Percentiles rank a stretch among this genome's conserved stretches.
Conservation (phyloP, 352 stramenopile species). For the Phytopythium sindhum region DNA sequence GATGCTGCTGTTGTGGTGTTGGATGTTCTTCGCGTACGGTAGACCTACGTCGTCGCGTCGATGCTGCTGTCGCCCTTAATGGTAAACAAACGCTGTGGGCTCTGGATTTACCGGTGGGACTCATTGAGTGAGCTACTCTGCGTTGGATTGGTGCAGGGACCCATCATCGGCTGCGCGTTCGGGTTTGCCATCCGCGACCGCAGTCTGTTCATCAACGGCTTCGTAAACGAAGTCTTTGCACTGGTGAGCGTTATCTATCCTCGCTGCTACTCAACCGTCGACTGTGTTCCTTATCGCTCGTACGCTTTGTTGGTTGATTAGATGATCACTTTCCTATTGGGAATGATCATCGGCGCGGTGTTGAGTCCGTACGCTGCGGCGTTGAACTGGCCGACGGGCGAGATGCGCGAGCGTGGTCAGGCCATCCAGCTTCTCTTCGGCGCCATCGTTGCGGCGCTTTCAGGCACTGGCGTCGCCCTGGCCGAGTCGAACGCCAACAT, state of each 20-base stretch:
- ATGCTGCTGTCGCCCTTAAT: slow-evolving; percentile 88
- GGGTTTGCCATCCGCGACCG: slow-evolving; percentile 76
- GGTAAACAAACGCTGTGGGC: slow-evolving; percentile 23
- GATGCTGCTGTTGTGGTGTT: background rate
- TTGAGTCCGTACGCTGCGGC: slow-evolving; percentile 74
- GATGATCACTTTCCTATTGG: slow-evolving; percentile 74
- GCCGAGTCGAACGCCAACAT: slow-evolving; percentile 88
- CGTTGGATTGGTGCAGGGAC: slow-evolving; percentile 32
- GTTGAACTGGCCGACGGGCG: slow-evolving; percentile 77
- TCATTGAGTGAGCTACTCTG: background rate
- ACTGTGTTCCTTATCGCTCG: background rate
- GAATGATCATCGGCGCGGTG: slow-evolving; percentile 77
- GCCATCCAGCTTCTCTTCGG: slow-evolving; percentile 80
- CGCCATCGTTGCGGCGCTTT: slow-evolving; percentile 72
- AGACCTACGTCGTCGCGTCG: slow-evolving; percentile 84
- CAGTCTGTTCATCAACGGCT: slow-evolving; percentile 79
- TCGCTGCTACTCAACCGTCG: background rate
- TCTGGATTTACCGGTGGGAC: background rate
- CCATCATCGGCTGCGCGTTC: slow-evolving; percentile 82
- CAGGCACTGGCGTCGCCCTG: slow-evolving; percentile 69
- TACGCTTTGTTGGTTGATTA: slow-evolving; percentile 10
- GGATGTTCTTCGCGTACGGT: background rate
- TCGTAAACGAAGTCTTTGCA: slow-evolving; percentile 80
- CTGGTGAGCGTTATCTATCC: slow-evolving; percentile 23
- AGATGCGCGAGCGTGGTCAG: slow-evolving; percentile 79